These are phyloP conservation scores for Camellia japonica DNA, from an alignment of 148 eudicot genomes.

Conservation along the genomic window DNA sequence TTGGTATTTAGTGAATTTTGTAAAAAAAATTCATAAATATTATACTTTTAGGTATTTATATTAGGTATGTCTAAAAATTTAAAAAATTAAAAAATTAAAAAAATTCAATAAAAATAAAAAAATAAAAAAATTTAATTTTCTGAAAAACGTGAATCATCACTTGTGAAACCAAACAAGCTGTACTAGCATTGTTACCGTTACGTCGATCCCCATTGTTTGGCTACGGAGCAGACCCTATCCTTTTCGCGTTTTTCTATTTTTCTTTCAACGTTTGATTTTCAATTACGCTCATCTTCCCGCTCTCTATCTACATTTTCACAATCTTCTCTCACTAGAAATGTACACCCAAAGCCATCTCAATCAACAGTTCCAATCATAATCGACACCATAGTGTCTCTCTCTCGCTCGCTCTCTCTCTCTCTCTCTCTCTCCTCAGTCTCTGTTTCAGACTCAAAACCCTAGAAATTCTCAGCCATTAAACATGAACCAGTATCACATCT, in stretches of 20 bases:
- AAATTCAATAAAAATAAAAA: no score
- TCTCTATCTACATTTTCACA: conserved; percentile 1
- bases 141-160: no score
- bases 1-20: no score
- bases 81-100: no score
- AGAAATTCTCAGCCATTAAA: neutral
- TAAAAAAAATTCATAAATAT: no score
- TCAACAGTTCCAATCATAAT: neutral
- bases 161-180: no score
- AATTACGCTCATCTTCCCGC: conserved; percentile 14
- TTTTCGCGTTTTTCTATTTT: neutral
- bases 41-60: no score
- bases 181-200: no score
- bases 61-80: no score
- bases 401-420: conserved; percentile 4
- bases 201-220: no score
- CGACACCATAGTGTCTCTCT: neutral
- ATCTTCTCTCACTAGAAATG: neutral
- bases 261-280: conserved; percentile 12
- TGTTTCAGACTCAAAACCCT: conserved; percentile 20
- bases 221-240: neutral
- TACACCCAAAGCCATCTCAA: neutral
- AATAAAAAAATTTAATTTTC: no score
- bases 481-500: conserved; percentile 91
- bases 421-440: conserved; percentile 2